Percentiles rank a stretch among this genome's conserved stretches.
These are phyloP conservation scores for Cryptococcus wingfieldii DNA, from an alignment of 1,284 basidiomycete species.

Conservation along the genomic window DNA sequence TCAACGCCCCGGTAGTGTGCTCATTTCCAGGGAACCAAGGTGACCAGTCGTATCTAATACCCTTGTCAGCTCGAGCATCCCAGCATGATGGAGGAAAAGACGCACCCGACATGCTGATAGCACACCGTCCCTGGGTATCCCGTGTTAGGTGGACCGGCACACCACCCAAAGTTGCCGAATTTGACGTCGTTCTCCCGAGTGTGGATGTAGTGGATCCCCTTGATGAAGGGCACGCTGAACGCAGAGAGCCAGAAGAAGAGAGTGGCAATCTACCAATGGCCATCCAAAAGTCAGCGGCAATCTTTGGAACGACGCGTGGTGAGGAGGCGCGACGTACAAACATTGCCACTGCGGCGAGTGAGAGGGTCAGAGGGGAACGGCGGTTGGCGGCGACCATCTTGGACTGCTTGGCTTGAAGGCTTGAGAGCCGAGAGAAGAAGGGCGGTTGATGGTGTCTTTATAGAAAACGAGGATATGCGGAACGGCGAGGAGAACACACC, in stretches of 20 bases:
- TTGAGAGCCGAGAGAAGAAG: too few relatives aligned
- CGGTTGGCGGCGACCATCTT: background rate
- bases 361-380: background rate
- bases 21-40: constrained; percentile 24
- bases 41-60: constrained; percentile 23
- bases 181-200: constrained; percentile 22
- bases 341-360: background rate
- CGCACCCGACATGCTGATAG: constrained; percentile 27
- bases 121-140: constrained; percentile 6
- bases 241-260: constrained; percentile 40
- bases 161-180: constrained; percentile 35
- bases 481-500: too few relatives aligned
- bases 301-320: too few relatives aligned
- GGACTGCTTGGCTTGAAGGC: too few relatives aligned
- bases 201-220: constrained; percentile 31
- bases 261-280: constrained; percentile 22
- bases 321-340: background rate
- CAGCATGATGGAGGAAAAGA: background rate
- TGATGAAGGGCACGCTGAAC: constrained; percentile 35
- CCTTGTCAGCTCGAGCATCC: background rate
- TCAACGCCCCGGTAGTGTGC: constrained; percentile 30
- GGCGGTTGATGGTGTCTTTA: too few relatives aligned
- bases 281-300: too few relatives aligned
- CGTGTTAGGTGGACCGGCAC: constrained; percentile 5
- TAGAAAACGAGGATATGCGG: too few relatives aligned